phyloP scores from a whole-genome alignment of 139 green algal species.

The Deuterostichococcus epilithicus region DNA sequence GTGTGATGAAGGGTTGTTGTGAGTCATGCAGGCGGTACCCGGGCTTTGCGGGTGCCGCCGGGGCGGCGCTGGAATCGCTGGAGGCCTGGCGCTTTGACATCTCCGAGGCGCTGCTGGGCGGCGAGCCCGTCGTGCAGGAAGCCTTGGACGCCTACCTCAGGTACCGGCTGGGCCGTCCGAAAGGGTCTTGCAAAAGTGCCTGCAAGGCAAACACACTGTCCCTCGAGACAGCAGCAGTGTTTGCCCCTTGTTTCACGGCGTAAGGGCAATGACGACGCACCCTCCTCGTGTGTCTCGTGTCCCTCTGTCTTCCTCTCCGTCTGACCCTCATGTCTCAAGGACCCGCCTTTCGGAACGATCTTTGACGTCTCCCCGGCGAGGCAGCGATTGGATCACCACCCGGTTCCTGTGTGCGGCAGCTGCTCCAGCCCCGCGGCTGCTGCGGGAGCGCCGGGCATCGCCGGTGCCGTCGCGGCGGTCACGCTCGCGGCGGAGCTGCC shows the following conservation, averaged over 20 bases:
- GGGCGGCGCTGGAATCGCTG: background rate
- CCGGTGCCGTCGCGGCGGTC: constrained; percentile 5
- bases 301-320: too few relatives aligned
- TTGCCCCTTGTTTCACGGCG: too few relatives aligned
- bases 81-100: background rate
- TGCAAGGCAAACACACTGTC: too few relatives aligned
- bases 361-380: too few relatives aligned
- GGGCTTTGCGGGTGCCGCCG: background rate
- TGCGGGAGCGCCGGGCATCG: background rate
- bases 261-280: too few relatives aligned
- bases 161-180: background rate
- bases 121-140: constrained; percentile 8
- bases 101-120: background rate
- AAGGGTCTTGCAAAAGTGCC: too few relatives aligned
- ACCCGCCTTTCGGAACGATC: too few relatives aligned
- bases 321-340: too few relatives aligned
- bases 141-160: constrained; percentile 6
- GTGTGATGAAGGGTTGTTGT: background rate
- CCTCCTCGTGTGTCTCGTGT: too few relatives aligned
- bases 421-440: background rate
- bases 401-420: too few relatives aligned
- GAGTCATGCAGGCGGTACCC: background rate
- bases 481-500: constrained; percentile 24
- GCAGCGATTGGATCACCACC: too few relatives aligned
- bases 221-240: too few relatives aligned